Percentiles rank a stretch among this genome's conserved stretches.
These are phyloP conservation scores for Fulvia fulva DNA, from an alignment of 2,329 filamentous ascomycete species.

Conservation along the genomic window DNA sequence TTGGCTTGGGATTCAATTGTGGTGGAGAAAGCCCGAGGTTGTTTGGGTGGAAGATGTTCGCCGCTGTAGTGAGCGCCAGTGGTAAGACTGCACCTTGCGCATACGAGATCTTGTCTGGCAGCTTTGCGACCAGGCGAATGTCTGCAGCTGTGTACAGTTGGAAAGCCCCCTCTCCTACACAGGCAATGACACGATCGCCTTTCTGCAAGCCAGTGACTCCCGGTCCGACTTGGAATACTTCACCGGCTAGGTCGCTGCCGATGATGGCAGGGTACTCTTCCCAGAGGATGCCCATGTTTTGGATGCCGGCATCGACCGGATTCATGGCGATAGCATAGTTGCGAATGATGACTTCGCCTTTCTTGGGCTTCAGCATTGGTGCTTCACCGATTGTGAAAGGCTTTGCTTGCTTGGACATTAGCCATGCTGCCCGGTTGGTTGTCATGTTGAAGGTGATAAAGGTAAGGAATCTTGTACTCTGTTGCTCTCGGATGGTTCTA, in stretches of 20 bases:
- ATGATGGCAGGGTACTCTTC: conserved; percentile 29
- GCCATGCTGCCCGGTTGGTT: conserved; percentile 23
- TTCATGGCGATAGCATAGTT: conserved; percentile 39
- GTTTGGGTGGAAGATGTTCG: conserved; percentile 19
- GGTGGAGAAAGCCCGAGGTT: conserved; percentile 12
- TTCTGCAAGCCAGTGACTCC: conserved; percentile 12
- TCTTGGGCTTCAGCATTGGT: conserved; percentile 17
- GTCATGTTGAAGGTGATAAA: not conserved
- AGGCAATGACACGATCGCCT: conserved; percentile 9
- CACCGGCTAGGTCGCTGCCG: conserved; percentile 28
- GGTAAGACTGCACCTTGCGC: conserved; percentile 23
- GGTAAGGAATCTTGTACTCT: not conserved
- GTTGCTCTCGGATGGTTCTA: not conserved
- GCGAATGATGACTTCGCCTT: conserved; percentile 35
- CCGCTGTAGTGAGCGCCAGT: conserved; percentile 21
- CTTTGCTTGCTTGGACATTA: conserved; percentile 12
- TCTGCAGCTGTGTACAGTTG: conserved; percentile 21
- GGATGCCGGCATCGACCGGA: conserved; percentile 37
- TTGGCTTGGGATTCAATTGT: conserved; percentile 15
- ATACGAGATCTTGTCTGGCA: conserved; percentile 21
- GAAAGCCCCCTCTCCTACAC: conserved; percentile 18
- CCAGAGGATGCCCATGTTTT: conserved; percentile 24
- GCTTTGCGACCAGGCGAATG: conserved; percentile 6
- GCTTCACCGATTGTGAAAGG: conserved; percentile 22
- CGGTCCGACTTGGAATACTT: conserved; percentile 28